A percentile compares a stretch with the other conserved stretches of the same genome.
These are phyloP conservation scores for Cystobasidium tubakii DNA, from an alignment of 768 basidiomycete genomes.

Conservation along the genomic window DNA sequence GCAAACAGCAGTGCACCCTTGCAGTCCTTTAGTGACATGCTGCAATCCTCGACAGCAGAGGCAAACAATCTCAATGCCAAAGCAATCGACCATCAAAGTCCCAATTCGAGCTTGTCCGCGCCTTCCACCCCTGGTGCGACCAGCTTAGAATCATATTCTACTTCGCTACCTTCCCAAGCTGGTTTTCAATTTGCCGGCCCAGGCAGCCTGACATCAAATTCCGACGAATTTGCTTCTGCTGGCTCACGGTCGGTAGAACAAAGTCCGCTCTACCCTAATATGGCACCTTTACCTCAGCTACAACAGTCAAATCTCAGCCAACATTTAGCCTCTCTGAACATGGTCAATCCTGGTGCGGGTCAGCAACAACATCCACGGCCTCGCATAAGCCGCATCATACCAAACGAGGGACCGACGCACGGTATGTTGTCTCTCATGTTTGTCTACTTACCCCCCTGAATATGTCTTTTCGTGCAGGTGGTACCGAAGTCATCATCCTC, in stretches of 20 bases:
- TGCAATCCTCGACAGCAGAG: not conserved
- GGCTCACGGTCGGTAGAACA: conserved; percentile 22
- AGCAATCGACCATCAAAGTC: conserved; percentile 17
- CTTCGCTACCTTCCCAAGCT: not conserved
- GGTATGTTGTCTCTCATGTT: conserved; percentile 8
- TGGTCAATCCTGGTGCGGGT: not conserved
- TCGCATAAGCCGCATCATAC: conserved; percentile 54
- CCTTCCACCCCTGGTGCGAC: conserved; percentile 30
- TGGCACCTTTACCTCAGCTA: conserved; percentile 24
- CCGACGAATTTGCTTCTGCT: not conserved
- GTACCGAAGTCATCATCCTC: conserved; percentile 87
- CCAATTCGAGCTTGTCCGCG: conserved; percentile 15
- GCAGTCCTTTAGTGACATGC: not conserved
- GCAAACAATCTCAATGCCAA: conserved; percentile 3
- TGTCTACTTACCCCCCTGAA: not conserved
- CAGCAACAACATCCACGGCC: conserved; percentile 49
- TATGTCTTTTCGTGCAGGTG: conserved; percentile 63
- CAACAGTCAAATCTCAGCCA: conserved; percentile 28
- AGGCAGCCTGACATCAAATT: conserved; percentile 8
- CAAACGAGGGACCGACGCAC: conserved; percentile 48
- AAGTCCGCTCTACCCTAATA: conserved; percentile 8
- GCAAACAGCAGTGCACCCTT: not conserved
- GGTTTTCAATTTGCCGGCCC: conserved; percentile 9
- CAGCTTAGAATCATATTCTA: conserved; percentile 18
- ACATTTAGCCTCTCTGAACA: conserved; percentile 17